Percentiles rank a stretch among this genome's conserved stretches.
These are phyloP conservation scores for Thalia dealbata DNA, from an alignment of 176 grass and related monocot genomes.

Conservation along the genomic window DNA sequence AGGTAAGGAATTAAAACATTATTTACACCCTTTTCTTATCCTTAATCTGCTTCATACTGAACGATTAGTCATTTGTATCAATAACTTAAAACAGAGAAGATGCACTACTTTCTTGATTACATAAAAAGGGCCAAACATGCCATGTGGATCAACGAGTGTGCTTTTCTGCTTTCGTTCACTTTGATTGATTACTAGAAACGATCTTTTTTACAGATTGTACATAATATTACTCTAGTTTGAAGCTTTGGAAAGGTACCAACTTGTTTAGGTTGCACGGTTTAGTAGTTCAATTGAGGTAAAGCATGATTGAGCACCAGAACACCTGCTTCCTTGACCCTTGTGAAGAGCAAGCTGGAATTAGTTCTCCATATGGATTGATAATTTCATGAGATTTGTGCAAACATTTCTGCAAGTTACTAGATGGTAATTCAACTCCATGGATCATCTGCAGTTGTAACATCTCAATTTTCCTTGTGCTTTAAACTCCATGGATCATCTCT, in stretches of 20 bases:
- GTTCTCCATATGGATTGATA: too few relatives aligned
- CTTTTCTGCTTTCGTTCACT: background rate
- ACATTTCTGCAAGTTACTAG: background rate
- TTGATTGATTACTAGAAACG: background rate
- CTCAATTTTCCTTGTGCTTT: background rate
- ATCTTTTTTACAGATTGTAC: background rate
- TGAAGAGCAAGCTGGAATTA: background rate
- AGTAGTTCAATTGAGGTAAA: background rate
- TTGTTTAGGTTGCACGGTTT: background rate
- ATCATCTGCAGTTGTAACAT: background rate
- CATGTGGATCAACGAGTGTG: conserved; percentile 1
- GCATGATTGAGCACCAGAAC: background rate
- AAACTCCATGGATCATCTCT: background rate
- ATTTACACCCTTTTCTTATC: too few relatives aligned
- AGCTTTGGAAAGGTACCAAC: background rate
- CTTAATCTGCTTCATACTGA: too few relatives aligned
- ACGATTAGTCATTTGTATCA: background rate
- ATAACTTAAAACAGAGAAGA: background rate
- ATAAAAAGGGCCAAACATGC: background rate
- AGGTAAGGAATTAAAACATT: background rate
- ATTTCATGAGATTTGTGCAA: background rate
- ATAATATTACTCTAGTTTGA: background rate
- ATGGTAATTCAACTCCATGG: background rate
- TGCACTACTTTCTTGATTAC: background rate
- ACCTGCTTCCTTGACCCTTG: background rate